Evolutionary conservation across 2,329 filamentous ascomycete genomes (phyloP), one percentile per base, ranked within the genome.

Genomic region (Hypoxylon sp.): DNA sequence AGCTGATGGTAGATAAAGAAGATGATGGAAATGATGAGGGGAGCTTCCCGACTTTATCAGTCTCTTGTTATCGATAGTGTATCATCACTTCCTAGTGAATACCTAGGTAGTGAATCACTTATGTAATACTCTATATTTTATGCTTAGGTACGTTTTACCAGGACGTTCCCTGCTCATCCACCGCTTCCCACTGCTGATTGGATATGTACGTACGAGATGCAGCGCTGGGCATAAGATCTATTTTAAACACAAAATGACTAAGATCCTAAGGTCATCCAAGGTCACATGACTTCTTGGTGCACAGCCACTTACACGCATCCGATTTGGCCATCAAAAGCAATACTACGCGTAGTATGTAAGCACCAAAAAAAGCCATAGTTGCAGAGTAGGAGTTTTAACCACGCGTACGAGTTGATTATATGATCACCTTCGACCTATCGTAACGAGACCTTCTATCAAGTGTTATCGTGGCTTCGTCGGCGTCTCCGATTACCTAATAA

Each of bases 191-290:
- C 63, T 10, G 35, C 39, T 58, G 52, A 67, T 70, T 70, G 60
- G 64, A 14, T 22, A 35, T 53, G 19, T 39, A 13, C 31, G 5
- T 63, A 70, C 67, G 63, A 67, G 63, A 19, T 63, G 56, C 55
- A 55, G 58, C 46, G 39, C 64, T 51, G 59, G 57, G 63, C 39
- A 29, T n/a, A 5, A 26, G 39, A 60, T 52, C 54, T 55, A 56
- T 51, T 51, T 52, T 48, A 24, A 29, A 50, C 10, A 14, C 10
- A n/a, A 44, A 19, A 50, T 68, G 65, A 68, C 61, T 68, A 59
- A 55, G 24, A 9, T 2, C 2, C 14, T 39, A 35, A 54, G 8
- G 42, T 65, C 53, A 62, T 1, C 14, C 33, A 35, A 54, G 8
- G 42, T 65, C 53, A 62, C 50, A 50, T 59, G 42, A 44, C 47